Conservation (phyloP, 2,329 filamentous ascomycete genomes). For the Hansfordia pulvinata region DNA sequence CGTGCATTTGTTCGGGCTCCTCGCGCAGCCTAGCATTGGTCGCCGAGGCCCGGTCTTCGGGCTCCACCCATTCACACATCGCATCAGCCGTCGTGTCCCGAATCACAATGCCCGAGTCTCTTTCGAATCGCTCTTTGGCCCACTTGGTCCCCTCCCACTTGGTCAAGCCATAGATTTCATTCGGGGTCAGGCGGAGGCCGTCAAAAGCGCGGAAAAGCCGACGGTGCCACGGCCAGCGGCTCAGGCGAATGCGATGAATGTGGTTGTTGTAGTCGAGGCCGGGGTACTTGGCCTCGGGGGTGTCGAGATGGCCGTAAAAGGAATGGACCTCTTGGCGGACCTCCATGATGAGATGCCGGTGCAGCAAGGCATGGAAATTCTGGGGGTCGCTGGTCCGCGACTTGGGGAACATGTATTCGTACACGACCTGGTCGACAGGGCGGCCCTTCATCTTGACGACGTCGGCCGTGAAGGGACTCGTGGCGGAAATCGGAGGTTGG, state of each 20-base stretch:
- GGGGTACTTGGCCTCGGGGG: slow-evolving; percentile 68
- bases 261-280: slow-evolving; percentile 65
- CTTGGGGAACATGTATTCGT: slow-evolving; percentile 59
- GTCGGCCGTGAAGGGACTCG: too few relatives aligned
- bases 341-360: slow-evolving; percentile 59
- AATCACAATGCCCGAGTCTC: slow-evolving; percentile 57
- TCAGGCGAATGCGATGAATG: slow-evolving; percentile 64
- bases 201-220: slow-evolving; percentile 68
- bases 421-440: slow-evolving; percentile 58
- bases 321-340: slow-evolving; percentile 66
- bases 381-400: slow-evolving; percentile 54
- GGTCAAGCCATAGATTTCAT: slow-evolving; percentile 58
- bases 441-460: slow-evolving; percentile 53
- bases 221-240: slow-evolving; percentile 64
- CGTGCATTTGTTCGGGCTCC: slow-evolving; percentile 22
- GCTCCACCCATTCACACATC: slow-evolving; percentile 47
- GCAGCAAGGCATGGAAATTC: slow-evolving; percentile 57
- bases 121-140: slow-evolving; percentile 70
- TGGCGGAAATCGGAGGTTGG: too few relatives aligned
- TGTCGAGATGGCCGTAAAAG: slow-evolving; percentile 70
- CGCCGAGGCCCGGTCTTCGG: slow-evolving; percentile 19
- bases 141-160: slow-evolving; percentile 76
- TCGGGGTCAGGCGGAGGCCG: slow-evolving; percentile 49
- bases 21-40: slow-evolving; percentile 19
- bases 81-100: slow-evolving; percentile 58